Conservation (phyloP, 345 rosid genomes). For the Brassica rapa region DNA sequence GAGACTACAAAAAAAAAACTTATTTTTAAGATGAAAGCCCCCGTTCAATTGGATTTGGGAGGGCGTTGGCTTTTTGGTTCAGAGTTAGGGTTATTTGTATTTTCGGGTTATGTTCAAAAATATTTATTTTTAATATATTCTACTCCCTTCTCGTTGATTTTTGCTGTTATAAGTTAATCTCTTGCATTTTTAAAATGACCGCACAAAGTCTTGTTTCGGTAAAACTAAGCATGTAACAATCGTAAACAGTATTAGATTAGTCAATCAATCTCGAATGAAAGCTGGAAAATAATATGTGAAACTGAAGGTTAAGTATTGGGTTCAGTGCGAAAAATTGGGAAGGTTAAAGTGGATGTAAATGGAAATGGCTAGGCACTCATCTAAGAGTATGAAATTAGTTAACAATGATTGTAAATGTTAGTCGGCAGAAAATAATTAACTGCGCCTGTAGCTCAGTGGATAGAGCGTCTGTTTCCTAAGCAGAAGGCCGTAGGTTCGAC, state of each 20-base stretch:
- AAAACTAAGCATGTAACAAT: neutral
- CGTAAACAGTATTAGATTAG: neutral
- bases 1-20: slow-evolving; percentile 4
- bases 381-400: no score
- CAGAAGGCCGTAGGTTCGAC: slow-evolving; percentile 96
- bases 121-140: neutral
- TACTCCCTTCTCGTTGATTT: neutral
- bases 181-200: neutral
- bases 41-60: slow-evolving; percentile 27
- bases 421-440: no score
- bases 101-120: slow-evolving; percentile 27
- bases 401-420: no score
- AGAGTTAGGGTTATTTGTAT: slow-evolving; percentile 26
- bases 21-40: slow-evolving; percentile 31
- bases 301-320: no score
- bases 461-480: slow-evolving; percentile 99
- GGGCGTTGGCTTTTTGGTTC: slow-evolving; percentile 30
- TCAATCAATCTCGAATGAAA: no score
- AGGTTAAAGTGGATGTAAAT: no score
- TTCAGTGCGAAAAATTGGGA: no score
- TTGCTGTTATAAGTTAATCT: neutral
- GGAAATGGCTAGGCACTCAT: no score
- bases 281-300: no score
- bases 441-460: slow-evolving; percentile 99
- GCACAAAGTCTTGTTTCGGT: neutral